phyloP scores from a whole-genome alignment of 169 alveolate species.

The Eimeria zaria region DNA sequence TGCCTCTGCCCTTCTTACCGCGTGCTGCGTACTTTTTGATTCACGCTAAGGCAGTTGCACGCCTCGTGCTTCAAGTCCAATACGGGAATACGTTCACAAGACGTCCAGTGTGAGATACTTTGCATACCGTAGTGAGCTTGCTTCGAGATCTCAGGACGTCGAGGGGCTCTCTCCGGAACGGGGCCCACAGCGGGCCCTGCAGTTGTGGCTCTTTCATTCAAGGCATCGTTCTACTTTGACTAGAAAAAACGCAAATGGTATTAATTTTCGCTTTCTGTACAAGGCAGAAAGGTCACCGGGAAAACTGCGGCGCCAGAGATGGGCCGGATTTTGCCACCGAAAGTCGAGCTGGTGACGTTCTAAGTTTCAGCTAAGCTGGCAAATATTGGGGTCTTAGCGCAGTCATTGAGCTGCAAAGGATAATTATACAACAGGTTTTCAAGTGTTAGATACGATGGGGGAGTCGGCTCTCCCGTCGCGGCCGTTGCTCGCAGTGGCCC shows the following conservation, averaged over 20 bases:
- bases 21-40: neutral
- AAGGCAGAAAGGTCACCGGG: neutral
- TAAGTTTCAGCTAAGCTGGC: neutral
- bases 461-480: neutral
- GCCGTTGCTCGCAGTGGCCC: constrained; percentile 80
- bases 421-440: neutral
- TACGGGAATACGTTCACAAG: neutral
- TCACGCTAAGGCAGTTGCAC: neutral
- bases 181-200: neutral
- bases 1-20: neutral
- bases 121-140: too few relatives aligned
- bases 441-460: neutral
- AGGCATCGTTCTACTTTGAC: neutral
- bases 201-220: neutral
- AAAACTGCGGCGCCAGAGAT: neutral
- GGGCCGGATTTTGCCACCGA: neutral
- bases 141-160: too few relatives aligned
- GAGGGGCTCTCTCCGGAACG: neutral
- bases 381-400: neutral
- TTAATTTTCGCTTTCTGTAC: neutral
- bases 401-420: neutral
- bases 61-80: neutral
- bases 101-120: neutral
- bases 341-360: neutral
- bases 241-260: neutral